Conservation (phyloP, 306 rosid genomes). For the Crataegus laevigata region DNA sequence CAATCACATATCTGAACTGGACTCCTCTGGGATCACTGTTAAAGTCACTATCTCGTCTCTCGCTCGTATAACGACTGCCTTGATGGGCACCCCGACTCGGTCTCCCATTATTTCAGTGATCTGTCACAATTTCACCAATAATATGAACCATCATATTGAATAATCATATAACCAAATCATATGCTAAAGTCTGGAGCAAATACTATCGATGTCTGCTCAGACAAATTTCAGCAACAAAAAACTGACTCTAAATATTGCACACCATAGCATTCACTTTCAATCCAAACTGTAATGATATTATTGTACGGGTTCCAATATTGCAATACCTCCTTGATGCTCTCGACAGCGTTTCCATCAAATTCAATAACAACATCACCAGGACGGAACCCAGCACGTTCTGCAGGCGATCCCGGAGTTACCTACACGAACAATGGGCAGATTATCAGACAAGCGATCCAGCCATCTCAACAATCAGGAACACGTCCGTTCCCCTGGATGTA, state of each 20-base stretch:
- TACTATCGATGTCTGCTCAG: neutral
- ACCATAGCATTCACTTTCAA: neutral
- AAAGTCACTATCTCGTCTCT: constrained; percentile 34
- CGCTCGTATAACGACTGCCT: constrained; percentile 53
- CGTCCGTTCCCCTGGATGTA: neutral
- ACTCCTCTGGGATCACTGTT: constrained; percentile 67
- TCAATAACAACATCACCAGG: constrained; percentile 78
- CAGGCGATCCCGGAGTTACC: constrained; percentile 92
- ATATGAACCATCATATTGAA: neutral
- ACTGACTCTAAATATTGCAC: neutral
- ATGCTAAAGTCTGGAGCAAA: neutral
- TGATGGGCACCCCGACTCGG: constrained; percentile 56
- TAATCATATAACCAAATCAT: neutral
- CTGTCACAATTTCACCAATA: constrained; percentile 33
- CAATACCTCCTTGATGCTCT: constrained; percentile 60
- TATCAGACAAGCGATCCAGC: neutral
- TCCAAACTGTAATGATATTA: neutral
- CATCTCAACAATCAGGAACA: neutral
- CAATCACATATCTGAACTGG: constrained; percentile 31
- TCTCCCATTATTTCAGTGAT: constrained; percentile 67
- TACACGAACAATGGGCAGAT: constrained; percentile 21
- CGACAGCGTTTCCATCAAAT: constrained; percentile 74
- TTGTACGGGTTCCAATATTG: neutral
- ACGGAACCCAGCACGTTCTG: constrained; percentile 65
- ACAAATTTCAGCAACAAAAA: neutral